Base-by-base conservation (phyloP, 1,139 yeast species). In the Meyerozyma guilliermondii region DNA sequence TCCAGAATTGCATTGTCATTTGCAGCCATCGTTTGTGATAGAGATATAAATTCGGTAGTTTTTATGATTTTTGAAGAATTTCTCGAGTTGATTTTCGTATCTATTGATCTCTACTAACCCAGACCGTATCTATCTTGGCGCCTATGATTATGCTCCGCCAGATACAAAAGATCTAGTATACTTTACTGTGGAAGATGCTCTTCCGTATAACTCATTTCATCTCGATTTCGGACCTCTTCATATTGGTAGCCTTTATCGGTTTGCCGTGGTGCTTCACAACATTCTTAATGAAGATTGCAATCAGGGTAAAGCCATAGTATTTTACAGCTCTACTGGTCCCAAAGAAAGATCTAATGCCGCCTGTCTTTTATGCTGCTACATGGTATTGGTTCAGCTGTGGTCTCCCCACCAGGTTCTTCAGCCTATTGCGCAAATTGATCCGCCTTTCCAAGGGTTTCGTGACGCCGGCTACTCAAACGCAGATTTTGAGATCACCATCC, bases 381-480 rank as follows among this genome's bases (percentile, higher is more conserved):
- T 92, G 98, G 83, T 92, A 0, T 68, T 92, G 47, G 91, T 92
- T 14, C 98, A 92, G 61, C 84, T 91, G 16, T 92, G 98, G 98
- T 89, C 97, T 1, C 98, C 98, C 0, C 98, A 92, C 62, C 92
- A 92, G 62, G 98, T 92, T 0, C 69, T 92, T 50, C 97, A 95
- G 49, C 98, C 98, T 1, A 78, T 92, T 43, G 81, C 95, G 3
- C 98, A 92, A 60, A 81, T 85, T 4, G 92, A 86, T 40, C 97
- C 96, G 1, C 97, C 98, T 3, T 83, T 91, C 53, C 91, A 86
- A 83, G 84, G 92, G 1, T 92, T 91, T 62, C 75, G 98, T 60
- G 98, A 92, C 62, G 98, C 98, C 0, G 98, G 98, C 2, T 92
- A 92, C 62, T 87, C 96, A 5, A 84, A 83, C 45, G 96, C 98